Conservation (phyloP, 2,329 filamentous ascomycete species). For the Fusarium drepaniforme region DNA sequence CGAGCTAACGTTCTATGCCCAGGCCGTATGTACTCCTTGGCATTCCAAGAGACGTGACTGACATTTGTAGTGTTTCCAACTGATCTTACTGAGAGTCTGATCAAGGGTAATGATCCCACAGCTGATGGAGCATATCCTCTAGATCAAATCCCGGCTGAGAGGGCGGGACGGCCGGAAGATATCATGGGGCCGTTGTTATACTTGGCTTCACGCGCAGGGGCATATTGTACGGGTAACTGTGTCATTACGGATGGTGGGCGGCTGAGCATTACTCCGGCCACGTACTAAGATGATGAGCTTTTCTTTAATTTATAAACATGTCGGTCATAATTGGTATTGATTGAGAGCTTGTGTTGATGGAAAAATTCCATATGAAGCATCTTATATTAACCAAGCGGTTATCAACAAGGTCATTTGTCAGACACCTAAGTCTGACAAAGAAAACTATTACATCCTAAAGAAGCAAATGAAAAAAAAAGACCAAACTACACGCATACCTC, state of each 20-base stretch:
- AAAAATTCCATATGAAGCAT: too few relatives aligned
- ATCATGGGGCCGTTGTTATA: neutral
- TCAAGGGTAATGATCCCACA: neutral
- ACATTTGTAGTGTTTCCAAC: neutral
- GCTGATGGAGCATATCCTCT: neutral
- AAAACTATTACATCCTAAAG: too few relatives aligned
- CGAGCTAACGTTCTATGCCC: neutral
- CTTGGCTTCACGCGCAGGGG: neutral
- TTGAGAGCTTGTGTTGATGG: too few relatives aligned
- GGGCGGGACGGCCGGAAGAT: neutral
- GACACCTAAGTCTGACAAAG: too few relatives aligned
- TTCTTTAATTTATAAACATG: too few relatives aligned
- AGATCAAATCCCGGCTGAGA: neutral
- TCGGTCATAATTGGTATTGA: too few relatives aligned
- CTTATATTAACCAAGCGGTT: too few relatives aligned
- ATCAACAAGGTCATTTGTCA: too few relatives aligned
- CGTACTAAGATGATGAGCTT: too few relatives aligned
- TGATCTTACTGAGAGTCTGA: neutral
- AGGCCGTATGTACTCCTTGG: neutral
- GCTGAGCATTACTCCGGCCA: neutral
- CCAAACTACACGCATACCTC: too few relatives aligned
- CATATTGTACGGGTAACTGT: neutral
- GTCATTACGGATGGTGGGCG: neutral
- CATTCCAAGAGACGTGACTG: neutral
- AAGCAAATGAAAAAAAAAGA: too few relatives aligned